phyloP scores from a whole-genome alignment of 169 alveolate species.

The Plasmodium inui region DNA sequence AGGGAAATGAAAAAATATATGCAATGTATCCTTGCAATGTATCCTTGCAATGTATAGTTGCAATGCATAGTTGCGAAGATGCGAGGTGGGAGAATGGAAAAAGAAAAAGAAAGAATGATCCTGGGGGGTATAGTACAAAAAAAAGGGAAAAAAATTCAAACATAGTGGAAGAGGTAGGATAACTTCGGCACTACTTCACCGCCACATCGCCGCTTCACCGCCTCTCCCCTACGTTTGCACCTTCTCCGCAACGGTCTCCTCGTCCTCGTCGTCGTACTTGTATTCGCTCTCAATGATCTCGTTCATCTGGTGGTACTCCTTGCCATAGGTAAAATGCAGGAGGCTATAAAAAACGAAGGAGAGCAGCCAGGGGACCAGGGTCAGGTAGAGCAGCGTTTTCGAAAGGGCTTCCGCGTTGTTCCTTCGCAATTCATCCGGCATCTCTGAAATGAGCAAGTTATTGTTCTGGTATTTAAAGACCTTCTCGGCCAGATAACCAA shows the following conservation, averaged over 20 bases:
- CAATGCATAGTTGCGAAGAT: not conserved
- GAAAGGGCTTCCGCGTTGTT: conserved; percentile 91
- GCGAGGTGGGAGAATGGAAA: not conserved
- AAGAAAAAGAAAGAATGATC: not conserved
- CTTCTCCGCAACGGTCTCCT: conserved; percentile 48
- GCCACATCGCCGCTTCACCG: not conserved
- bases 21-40: not conserved
- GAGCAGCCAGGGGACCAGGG: conserved; percentile 88
- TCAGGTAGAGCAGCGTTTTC: conserved; percentile 84
- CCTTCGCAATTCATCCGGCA: conserved; percentile 84
- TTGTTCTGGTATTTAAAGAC: conserved; percentile 89
- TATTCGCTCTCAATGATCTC: conserved; percentile 59
- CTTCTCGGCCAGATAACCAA: conserved; percentile 90
- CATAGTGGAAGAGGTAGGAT: not conserved
- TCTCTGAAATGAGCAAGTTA: conserved; percentile 81
- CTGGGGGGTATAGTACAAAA: not conserved
- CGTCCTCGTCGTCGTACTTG: conserved; percentile 74
- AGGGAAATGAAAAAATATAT: not conserved
- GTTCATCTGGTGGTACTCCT: conserved; percentile 70
- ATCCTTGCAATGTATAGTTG: not conserved
- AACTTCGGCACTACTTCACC: not conserved
- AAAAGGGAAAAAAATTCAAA: not conserved
- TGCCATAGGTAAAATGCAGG: conserved; percentile 87
- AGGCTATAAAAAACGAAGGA: conserved; percentile 85
- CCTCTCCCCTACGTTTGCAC: not conserved